Base-by-base conservation (phyloP, 2,329 filamentous ascomycete genomes). In the Fusarium sp. region DNA sequence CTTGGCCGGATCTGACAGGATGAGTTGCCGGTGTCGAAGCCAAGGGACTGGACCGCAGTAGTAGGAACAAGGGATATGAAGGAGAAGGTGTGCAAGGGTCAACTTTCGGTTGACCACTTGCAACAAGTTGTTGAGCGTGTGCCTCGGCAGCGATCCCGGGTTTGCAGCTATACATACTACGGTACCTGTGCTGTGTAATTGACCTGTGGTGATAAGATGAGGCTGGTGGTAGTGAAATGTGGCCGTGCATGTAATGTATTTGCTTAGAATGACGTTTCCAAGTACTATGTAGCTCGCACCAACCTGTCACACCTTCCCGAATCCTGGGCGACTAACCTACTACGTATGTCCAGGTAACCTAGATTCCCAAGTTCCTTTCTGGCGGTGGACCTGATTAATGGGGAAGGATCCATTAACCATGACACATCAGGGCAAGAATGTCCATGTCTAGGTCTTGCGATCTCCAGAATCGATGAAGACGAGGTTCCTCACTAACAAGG, bases 381-480 rank as follows among this genome's bases (percentile, higher is more conserved):
- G 26, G 46, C 19, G 21, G 46, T 45, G 62, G 60, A 49, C 25
- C 42, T 60, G 18, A 28, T 52, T 21, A 52, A 65, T 65, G 46
- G 61, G 23, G 53, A 65, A 49, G 16, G 62, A 25, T 42, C 61
- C 49, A 61, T 61, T n/a, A 26, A 54, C 28, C 31, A 69, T 62
- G 66, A 53, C 61, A 51, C 49, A 65, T 48, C 56, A 49, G 48
- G 42, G 13, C 61, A 61, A 37, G 61, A 51, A 34, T 11, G 43
- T 44, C 42, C 25, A 25, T 45, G 23, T 49, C 45, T 37, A 41
- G 37, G 31, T 26, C 23, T 41, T 41, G 31, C 49, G 14, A 21
- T 48, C 34, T 53, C 31, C 19, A 34, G 61, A 44, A 60, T 60
- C 54, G 30, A 70, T 70, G 67, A 62, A 61, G 49, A 55, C 49